A percentile compares a stretch with the other conserved stretches of the same genome.
phyloP scores from a whole-genome alignment of 139 green algal species.

The Trebouxia sp. region DNA sequence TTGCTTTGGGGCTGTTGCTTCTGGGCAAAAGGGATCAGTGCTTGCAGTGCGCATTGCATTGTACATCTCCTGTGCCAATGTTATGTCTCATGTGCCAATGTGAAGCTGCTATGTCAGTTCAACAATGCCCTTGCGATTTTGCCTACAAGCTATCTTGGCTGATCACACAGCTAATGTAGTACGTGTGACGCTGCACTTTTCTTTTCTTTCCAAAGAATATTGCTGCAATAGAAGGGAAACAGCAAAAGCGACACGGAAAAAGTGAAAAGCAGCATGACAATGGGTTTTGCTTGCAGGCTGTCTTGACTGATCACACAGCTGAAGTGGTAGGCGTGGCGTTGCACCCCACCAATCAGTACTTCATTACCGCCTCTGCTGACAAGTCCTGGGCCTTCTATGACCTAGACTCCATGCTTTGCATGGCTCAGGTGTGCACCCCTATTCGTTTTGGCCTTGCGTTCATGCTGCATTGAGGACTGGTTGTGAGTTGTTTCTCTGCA shows the following conservation, averaged over 20 bases:
- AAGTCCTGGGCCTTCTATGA: slow-evolving; percentile 88
- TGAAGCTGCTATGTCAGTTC: no score
- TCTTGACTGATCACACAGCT: slow-evolving; percentile 48
- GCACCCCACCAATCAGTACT: slow-evolving; percentile 84
- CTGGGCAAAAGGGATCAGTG: no score
- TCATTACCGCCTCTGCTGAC: slow-evolving; percentile 80
- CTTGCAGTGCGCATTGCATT: no score
- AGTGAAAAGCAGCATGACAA: neutral
- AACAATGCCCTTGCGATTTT: no score
- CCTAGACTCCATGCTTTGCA: slow-evolving; percentile 59
- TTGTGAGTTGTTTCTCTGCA: no score
- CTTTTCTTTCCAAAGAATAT: neutral
- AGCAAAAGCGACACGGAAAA: neutral
- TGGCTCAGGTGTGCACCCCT: slow-evolving; percentile 71
- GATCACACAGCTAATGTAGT: slow-evolving; percentile 53
- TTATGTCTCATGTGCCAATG: no score
- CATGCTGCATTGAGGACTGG: no score
- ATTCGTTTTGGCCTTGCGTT: no score
- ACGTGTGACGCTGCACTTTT: slow-evolving; percentile 64
- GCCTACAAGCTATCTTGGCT: slow-evolving; percentile 22
- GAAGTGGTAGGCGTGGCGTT: slow-evolving; percentile 59
- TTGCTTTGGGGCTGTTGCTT: no score
- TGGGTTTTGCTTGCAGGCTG: neutral
- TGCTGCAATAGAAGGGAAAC: neutral
- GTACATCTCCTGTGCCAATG: no score